Conservation (phyloP, 345 rosid species). For the Aegle marmelos region DNA sequence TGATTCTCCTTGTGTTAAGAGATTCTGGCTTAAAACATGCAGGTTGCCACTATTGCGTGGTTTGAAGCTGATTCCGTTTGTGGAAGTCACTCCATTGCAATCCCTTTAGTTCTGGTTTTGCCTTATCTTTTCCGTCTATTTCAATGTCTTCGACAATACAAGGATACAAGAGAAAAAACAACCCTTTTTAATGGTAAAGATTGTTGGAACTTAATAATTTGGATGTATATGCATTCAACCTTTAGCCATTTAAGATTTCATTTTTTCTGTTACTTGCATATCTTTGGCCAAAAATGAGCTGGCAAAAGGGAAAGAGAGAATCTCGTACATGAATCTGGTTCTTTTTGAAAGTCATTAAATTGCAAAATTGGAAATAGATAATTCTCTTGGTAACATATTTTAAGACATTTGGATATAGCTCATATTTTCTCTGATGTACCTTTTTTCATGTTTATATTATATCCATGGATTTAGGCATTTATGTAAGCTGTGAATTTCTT, state of each 20-base stretch:
- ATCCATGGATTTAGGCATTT: background rate
- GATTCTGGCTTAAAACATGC: conserved; percentile 26
- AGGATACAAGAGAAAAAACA: conserved; percentile 73
- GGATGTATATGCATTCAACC: background rate
- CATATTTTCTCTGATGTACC: background rate
- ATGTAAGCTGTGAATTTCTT: background rate
- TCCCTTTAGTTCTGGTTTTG: conserved; percentile 90
- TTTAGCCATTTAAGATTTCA: background rate
- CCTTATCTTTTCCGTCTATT: conserved; percentile 87
- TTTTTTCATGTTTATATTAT: background rate
- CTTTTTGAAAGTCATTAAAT: background rate
- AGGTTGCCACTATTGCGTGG: conserved; percentile 99
- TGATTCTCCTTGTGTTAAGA: background rate
- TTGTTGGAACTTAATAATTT: background rate
- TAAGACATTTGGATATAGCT: background rate
- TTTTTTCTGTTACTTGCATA: background rate
- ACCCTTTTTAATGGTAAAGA: conserved; percentile 72
- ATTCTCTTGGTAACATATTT: background rate
- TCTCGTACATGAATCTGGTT: background rate
- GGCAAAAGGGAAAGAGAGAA: no score
- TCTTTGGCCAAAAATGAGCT: background rate
- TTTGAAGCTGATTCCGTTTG: conserved; percentile 99
- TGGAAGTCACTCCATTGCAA: conserved; percentile 87
- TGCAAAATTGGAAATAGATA: background rate
- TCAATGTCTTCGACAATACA: conserved; percentile 93